Evolutionary conservation across 306 rosid species (phyloP).

Genomic region (Cicer judaicum): DNA sequence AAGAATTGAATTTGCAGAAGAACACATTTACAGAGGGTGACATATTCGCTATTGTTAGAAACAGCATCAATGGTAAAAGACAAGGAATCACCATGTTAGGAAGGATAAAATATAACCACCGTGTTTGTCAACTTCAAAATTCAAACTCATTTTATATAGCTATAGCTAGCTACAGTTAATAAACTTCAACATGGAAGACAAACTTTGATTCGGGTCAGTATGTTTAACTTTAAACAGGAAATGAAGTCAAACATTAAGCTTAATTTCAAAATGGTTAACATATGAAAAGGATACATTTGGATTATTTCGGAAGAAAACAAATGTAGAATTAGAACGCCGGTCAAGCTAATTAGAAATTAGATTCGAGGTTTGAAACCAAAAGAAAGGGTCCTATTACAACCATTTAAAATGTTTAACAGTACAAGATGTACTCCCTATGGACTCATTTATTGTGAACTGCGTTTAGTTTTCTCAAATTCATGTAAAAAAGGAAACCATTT

Average conservation of each 20-base stretch:
- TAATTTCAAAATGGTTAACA: constrained; percentile 6
- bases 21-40: neutral
- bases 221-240: neutral
- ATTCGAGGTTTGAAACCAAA: neutral
- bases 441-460: too few species aligned
- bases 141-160: neutral
- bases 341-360: neutral
- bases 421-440: neutral
- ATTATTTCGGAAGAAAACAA: neutral
- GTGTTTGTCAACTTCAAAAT: constrained; percentile 10
- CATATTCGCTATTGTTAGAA: neutral
- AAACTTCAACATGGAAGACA: neutral
- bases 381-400: neutral
- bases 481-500: too few species aligned
- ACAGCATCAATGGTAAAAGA: neutral
- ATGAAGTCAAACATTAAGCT: neutral
- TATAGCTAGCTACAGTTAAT: neutral
- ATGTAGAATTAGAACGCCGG: neutral
- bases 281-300: neutral
- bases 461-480: too few species aligned
- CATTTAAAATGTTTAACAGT: neutral
- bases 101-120: neutral
- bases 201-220: neutral
- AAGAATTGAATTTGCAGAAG: neutral
- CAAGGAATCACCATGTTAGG: neutral